Evolutionary conservation across 495 filamentous ascomycete species (phyloP).

Genomic region (Tuber umbilicatum): DNA sequence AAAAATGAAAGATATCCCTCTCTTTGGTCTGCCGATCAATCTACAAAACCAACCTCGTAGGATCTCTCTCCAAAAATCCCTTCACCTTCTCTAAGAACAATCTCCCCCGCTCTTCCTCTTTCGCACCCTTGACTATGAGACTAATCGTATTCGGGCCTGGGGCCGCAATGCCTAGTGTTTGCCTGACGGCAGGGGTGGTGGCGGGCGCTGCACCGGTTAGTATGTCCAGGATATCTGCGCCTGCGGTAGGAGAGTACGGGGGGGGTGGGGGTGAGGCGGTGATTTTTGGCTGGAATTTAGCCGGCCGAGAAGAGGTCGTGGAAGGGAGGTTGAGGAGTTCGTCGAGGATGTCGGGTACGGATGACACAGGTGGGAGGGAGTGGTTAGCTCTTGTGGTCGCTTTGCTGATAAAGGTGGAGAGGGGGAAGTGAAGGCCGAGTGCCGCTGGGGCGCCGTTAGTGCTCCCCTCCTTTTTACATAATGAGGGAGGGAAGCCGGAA

Average conservation of each 20-base stretch:
- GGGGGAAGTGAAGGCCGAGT: slow-evolving; percentile 69
- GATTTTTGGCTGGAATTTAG: slow-evolving; percentile 6
- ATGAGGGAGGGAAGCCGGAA: not conserved
- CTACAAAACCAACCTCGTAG: slow-evolving; percentile 61
- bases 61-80: slow-evolving; percentile 70
- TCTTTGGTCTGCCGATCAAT: not conserved
- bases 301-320: slow-evolving; percentile 42
- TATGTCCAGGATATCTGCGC: slow-evolving; percentile 68
- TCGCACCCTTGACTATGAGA: slow-evolving; percentile 59
- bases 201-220: slow-evolving; percentile 51
- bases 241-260: slow-evolving; percentile 49
- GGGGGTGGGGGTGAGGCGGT: slow-evolving; percentile 61
- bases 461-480: not conserved
- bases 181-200: slow-evolving; percentile 38
- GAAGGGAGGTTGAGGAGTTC: slow-evolving; percentile 66
- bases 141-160: slow-evolving; percentile 70
- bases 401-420: slow-evolving; percentile 78
- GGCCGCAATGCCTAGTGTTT: slow-evolving; percentile 38
- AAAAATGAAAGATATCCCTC: not conserved
- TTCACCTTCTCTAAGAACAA: slow-evolving; percentile 80
- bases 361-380: slow-evolving; percentile 64
- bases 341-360: slow-evolving; percentile 78
- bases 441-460: slow-evolving; percentile 39
- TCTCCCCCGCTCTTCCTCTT: slow-evolving; percentile 70
- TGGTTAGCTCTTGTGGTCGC: slow-evolving; percentile 82